A percentile compares a stretch with the other conserved stretches of the same genome.
These are phyloP conservation scores for Sequoia sempervirens DNA, from an alignment of 75 land plant species.

Conservation along the genomic window DNA sequence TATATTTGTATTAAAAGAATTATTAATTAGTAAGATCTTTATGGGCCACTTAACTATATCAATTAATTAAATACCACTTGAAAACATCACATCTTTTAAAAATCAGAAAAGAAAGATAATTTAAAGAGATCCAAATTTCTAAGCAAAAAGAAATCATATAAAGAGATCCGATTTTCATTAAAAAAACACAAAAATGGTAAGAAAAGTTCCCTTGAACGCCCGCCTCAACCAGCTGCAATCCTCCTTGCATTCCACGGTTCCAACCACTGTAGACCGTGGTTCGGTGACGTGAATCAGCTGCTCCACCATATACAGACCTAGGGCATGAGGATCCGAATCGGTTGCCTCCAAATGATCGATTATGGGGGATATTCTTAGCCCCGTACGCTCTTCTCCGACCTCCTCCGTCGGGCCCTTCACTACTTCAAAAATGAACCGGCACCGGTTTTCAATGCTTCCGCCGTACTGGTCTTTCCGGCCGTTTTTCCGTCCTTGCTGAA, in stretches of 20 bases:
- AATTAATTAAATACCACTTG: no score
- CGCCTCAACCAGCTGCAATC: constrained; percentile 15
- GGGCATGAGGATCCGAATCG: constrained; percentile 48
- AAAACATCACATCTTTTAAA: no score
- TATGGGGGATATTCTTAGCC: constrained; percentile 59
- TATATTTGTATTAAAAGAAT: no score
- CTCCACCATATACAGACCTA: constrained; percentile 45
- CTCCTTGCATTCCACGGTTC: constrained; percentile 7
- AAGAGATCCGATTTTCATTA: no score
- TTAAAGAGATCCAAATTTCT: no score
- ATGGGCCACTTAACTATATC: no score
- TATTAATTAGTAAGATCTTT: no score
- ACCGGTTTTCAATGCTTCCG: no score
- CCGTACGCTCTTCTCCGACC: constrained; percentile 45
- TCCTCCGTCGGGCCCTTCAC: constrained; percentile 34
- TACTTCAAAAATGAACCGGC: constrained; percentile 40
- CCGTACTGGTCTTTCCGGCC: no score
- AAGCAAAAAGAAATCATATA: no score
- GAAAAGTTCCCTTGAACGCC: constrained; percentile 42
- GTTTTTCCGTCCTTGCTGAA: no score
- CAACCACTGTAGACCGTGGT: constrained; percentile 58
- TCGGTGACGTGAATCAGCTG: constrained; percentile 63
- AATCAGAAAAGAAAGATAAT: no score
- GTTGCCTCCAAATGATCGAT: constrained; percentile 70
- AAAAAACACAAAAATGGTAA: constrained; percentile 10